Conservation (phyloP, 1,139 yeast genomes). For the Candida sp. region DNA sequence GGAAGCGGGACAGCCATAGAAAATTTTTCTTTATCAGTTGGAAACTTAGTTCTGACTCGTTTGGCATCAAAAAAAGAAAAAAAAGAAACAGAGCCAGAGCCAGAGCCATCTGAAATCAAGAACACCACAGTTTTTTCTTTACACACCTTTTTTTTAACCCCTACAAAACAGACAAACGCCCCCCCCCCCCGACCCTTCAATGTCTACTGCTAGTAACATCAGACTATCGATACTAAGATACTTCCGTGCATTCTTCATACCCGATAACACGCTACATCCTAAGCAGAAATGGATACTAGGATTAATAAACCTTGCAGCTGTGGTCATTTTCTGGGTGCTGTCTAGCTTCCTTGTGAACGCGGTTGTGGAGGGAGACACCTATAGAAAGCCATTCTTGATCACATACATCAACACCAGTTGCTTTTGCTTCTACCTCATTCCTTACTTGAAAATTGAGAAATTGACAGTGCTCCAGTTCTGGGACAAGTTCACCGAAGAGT, state of each 20-base stretch:
- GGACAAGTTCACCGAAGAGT: slow-evolving; percentile 23
- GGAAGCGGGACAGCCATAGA: slow-evolving; percentile 2
- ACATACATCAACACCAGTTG: slow-evolving; percentile 92
- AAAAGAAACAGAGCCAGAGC: not conserved
- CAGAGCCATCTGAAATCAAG: not conserved
- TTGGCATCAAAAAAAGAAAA: slow-evolving; percentile 1
- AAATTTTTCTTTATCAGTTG: not conserved
- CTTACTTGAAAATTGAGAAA: slow-evolving; percentile 47
- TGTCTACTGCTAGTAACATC: slow-evolving; percentile 9
- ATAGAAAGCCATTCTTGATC: slow-evolving; percentile 91
- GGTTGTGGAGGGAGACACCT: slow-evolving; percentile 67
- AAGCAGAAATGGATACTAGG: slow-evolving; percentile 76
- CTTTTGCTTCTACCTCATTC: slow-evolving; percentile 76
- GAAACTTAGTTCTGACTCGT: not conserved
- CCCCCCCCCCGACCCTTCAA: not conserved
- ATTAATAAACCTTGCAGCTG: slow-evolving; percentile 68
- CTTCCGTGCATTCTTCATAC: slow-evolving; percentile 18
- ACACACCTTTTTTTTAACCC: not conserved
- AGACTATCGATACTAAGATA: slow-evolving; percentile 14
- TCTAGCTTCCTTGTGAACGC: slow-evolving; percentile 83
- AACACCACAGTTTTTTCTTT: slow-evolving; percentile 6
- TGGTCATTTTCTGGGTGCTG: slow-evolving; percentile 86
- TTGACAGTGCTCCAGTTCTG: slow-evolving; percentile 25
- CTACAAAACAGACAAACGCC: not conserved
- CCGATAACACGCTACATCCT: slow-evolving; percentile 18